Evolutionary conservation across 2,329 filamentous ascomycete genomes (phyloP).

Genomic region (Tolypocladium pustulatum): DNA sequence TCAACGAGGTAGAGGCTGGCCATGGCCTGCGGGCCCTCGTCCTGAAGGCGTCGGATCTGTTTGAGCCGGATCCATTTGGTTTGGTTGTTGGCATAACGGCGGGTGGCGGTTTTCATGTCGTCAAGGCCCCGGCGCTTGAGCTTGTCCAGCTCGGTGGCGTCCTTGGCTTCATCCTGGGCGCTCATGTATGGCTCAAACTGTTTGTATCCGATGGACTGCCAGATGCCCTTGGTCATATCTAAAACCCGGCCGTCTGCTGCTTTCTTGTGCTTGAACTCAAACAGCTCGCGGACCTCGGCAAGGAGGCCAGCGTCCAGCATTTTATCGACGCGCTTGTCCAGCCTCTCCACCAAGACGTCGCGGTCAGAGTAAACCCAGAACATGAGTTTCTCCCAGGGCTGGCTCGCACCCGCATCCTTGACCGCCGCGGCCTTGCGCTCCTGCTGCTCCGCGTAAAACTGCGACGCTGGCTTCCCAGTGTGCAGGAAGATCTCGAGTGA

Average conservation of each 20-base stretch:
- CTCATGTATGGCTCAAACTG: slow-evolving; percentile 68
- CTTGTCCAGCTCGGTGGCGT: slow-evolving; percentile 33
- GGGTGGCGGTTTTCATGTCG: slow-evolving; percentile 69
- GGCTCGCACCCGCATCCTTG: slow-evolving; percentile 9
- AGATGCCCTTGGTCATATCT: slow-evolving; percentile 76
- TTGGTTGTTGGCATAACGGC: slow-evolving; percentile 81
- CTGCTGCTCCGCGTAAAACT: slow-evolving; percentile 74
- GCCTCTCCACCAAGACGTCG: slow-evolving; percentile 54
- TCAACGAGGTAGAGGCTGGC: slow-evolving; percentile 68
- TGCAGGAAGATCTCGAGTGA: slow-evolving; percentile 84
- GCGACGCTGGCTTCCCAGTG: slow-evolving; percentile 71
- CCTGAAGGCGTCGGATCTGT: slow-evolving; percentile 57
- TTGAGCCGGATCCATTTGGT: slow-evolving; percentile 80
- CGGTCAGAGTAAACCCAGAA: slow-evolving; percentile 81
- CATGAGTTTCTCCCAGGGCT: slow-evolving; percentile 49
- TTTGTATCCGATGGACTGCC: slow-evolving; percentile 95
- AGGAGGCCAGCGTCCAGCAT: slow-evolving; percentile 58
- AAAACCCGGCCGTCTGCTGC: slow-evolving; percentile 38
- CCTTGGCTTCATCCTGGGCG: slow-evolving; percentile 24
- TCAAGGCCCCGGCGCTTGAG: slow-evolving; percentile 55
- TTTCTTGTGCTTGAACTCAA: slow-evolving; percentile 25
- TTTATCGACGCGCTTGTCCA: slow-evolving; percentile 69
- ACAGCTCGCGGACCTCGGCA: slow-evolving; percentile 36
- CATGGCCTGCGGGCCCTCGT: slow-evolving; percentile 37
- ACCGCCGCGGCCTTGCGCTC: slow-evolving; percentile 22